Evolutionary conservation across 768 basidiomycete genomes (phyloP).

Genomic region (Russula sp.): DNA sequence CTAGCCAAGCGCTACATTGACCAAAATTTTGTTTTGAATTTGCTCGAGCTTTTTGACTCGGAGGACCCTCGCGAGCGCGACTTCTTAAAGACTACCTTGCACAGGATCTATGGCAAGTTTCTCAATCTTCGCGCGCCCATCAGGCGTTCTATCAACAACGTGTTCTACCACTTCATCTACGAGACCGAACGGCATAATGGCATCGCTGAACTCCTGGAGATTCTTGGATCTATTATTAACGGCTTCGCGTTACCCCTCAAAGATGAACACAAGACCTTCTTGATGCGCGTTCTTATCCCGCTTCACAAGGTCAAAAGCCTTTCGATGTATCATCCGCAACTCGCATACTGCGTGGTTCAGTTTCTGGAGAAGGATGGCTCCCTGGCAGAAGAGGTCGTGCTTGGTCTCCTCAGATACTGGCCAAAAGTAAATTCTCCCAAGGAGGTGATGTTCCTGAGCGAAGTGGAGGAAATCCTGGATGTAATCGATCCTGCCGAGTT

Average conservation of each 20-base stretch:
- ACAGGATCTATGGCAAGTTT: slow-evolving; percentile 99
- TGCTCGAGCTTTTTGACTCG: slow-evolving; percentile 96
- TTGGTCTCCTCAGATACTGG: slow-evolving; percentile 96
- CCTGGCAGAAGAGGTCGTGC: slow-evolving; percentile 92
- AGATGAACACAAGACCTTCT: slow-evolving; percentile 98
- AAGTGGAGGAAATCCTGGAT: slow-evolving; percentile 98
- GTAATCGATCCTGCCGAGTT: slow-evolving; percentile 97
- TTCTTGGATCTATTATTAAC: slow-evolving; percentile 98
- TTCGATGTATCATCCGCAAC: slow-evolving; percentile 98
- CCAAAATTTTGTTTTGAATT: slow-evolving; percentile 90
- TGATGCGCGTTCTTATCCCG: slow-evolving; percentile 90
- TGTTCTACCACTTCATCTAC: slow-evolving; percentile 98
- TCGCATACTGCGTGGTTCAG: slow-evolving; percentile 98
- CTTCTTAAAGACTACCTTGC: slow-evolving; percentile 97
- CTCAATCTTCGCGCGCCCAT: slow-evolving; percentile 98
- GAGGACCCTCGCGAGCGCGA: slow-evolving; percentile 99
- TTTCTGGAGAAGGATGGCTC: slow-evolving; percentile 95
- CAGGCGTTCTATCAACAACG: slow-evolving; percentile 97
- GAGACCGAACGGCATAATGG: slow-evolving; percentile 99
- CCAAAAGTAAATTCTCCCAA: slow-evolving; percentile 99
- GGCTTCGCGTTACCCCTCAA: slow-evolving; percentile 97
- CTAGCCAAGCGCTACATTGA: slow-evolving; percentile 97
- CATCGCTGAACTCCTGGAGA: slow-evolving; percentile 96
- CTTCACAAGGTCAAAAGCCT: slow-evolving; percentile 97
- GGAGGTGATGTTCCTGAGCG: slow-evolving; percentile 99